Conservation (phyloP, 2,329 filamentous ascomycete species). For the Hymenoscyphus scutula region DNA sequence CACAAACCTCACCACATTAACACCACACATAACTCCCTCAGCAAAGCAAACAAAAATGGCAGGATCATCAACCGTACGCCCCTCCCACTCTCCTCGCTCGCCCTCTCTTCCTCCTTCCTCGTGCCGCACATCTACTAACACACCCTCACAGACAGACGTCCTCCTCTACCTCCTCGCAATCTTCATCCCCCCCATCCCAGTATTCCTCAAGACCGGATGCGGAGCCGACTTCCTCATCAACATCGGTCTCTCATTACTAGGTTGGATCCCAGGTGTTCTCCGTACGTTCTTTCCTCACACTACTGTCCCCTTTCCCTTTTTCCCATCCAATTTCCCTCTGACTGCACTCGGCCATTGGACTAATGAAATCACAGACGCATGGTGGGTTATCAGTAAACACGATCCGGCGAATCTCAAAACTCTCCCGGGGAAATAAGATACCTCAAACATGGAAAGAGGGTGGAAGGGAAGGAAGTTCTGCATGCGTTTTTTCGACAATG, state of each 20-base stretch:
- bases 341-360: too few relatives aligned
- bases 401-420: slow-evolving; percentile 25
- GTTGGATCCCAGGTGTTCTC: slow-evolving; percentile 36
- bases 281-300: slow-evolving; percentile 23
- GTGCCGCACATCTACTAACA: background rate
- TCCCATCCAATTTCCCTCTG: too few relatives aligned
- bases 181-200: slow-evolving; percentile 32
- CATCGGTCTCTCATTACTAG: slow-evolving; percentile 39
- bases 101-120: background rate
- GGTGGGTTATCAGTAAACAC: slow-evolving; percentile 32
- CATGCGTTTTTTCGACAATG: background rate
- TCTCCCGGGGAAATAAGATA: background rate
- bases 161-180: slow-evolving; percentile 33
- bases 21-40: background rate
- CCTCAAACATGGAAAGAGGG: background rate
- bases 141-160: slow-evolving; percentile 26
- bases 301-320: too few relatives aligned
- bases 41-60: slow-evolving; percentile 6
- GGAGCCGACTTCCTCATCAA: slow-evolving; percentile 42
- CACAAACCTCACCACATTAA: background rate
- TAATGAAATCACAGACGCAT: slow-evolving; percentile 26
- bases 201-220: slow-evolving; percentile 41
- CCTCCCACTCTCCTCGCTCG: background rate
- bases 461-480: background rate
- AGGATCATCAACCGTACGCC: slow-evolving; percentile 6